Conservation (phyloP, 208 protist species). For the Trypanosoma platydactyli region DNA sequence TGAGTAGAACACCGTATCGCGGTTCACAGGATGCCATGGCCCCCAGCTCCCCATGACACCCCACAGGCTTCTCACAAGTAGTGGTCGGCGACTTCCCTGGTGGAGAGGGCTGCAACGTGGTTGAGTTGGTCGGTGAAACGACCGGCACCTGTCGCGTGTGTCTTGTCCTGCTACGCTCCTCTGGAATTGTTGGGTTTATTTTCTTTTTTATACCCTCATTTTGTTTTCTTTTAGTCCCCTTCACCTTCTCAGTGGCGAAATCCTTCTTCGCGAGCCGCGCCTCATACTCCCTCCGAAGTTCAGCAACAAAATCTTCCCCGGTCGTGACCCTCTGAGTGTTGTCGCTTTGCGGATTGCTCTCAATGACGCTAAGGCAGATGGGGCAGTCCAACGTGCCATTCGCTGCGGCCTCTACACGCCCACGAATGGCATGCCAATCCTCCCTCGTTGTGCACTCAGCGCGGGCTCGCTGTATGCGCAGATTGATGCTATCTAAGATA, state of each 20-base stretch:
- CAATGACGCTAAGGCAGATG: slow-evolving; percentile 24
- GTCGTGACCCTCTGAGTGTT: slow-evolving; percentile 5
- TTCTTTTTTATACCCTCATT: slow-evolving; percentile 1
- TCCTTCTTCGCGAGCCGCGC: slow-evolving; percentile 22
- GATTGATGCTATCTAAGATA: slow-evolving; percentile 41
- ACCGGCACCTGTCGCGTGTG: not conserved
- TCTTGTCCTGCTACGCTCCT: not conserved
- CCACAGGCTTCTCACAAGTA: not conserved
- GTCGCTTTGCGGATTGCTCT: slow-evolving; percentile 20
- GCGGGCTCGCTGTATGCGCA: slow-evolving; percentile 47
- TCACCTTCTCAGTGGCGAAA: not conserved
- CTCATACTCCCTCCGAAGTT: slow-evolving; percentile 48
- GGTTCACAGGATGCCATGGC: not conserved
- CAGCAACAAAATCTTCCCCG: slow-evolving; percentile 33
- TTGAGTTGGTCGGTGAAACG: not conserved
- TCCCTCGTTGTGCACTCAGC: slow-evolving; percentile 52
- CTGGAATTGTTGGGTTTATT: not conserved
- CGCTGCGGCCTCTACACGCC: slow-evolving; percentile 3
- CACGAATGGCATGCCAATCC: slow-evolving; percentile 43
- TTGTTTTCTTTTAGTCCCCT: no score
- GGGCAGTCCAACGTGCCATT: slow-evolving; percentile 24
- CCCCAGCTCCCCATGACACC: not conserved
- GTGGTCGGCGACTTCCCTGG: not conserved
- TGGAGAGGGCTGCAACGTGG: not conserved
- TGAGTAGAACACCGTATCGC: slow-evolving; percentile 64